Evolutionary conservation across 2,329 filamentous ascomycete species (phyloP).

Genomic region (Aspergillus sp.): DNA sequence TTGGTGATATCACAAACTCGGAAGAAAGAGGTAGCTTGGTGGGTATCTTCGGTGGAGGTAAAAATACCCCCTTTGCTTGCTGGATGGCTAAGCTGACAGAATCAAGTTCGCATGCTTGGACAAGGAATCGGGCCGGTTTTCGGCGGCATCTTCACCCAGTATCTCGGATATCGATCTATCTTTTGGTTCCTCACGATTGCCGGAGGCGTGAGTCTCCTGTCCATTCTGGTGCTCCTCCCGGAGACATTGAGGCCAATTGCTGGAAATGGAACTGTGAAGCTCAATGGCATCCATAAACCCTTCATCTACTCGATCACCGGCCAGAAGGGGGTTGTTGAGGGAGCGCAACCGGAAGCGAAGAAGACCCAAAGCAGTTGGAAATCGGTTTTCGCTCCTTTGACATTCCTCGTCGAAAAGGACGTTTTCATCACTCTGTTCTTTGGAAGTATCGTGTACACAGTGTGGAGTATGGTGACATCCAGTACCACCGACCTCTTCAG

Average conservation of each 20-base stretch:
- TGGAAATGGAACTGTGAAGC: slow-evolving; percentile 42
- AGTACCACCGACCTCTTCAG: slow-evolving; percentile 45
- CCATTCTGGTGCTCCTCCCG: slow-evolving; percentile 45
- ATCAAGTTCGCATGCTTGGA: slow-evolving; percentile 44
- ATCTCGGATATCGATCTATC: slow-evolving; percentile 42
- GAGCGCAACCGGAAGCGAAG: slow-evolving; percentile 21
- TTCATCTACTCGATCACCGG: slow-evolving; percentile 33
- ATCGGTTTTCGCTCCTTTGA: slow-evolving; percentile 38
- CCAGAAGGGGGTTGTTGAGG: slow-evolving; percentile 15
- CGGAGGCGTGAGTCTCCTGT: slow-evolving; percentile 37
- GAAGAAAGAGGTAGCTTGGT: slow-evolving; percentile 44
- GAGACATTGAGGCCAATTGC: slow-evolving; percentile 45
- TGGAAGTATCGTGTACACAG: slow-evolving; percentile 49
- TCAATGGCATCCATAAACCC: slow-evolving; percentile 46
- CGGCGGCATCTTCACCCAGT: slow-evolving; percentile 41
- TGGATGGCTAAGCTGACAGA: slow-evolving; percentile 10
- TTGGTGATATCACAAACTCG: slow-evolving; percentile 43
- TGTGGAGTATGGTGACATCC: slow-evolving; percentile 54
- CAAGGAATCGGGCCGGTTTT: slow-evolving; percentile 50
- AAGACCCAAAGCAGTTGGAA: slow-evolving; percentile 27
- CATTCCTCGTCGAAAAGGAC: slow-evolving; percentile 50
- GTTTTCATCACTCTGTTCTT: slow-evolving; percentile 49
- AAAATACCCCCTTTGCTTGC: slow-evolving; percentile 12
- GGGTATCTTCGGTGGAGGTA: slow-evolving; percentile 42
- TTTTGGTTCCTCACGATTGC: slow-evolving; percentile 48